phyloP scores from a whole-genome alignment of 1,139 yeast genomes.

The Debaryomyces singareniensis region DNA sequence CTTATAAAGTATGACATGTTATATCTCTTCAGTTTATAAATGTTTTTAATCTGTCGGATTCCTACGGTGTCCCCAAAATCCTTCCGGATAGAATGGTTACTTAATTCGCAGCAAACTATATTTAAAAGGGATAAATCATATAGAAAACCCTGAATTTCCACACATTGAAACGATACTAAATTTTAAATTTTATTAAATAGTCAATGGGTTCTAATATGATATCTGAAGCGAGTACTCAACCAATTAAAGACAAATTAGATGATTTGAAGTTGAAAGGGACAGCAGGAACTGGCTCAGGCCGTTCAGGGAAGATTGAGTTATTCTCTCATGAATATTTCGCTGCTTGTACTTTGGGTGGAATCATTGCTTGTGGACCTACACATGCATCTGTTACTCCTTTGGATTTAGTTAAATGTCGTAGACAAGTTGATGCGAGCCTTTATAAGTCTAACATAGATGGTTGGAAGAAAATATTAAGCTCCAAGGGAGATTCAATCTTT shows the following conservation, averaged over 20 bases:
- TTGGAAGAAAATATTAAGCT: slow-evolving; percentile 63
- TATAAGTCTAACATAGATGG: slow-evolving; percentile 76
- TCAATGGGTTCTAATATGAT: slow-evolving; percentile 10
- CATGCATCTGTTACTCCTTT: slow-evolving; percentile 90
- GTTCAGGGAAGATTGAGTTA: slow-evolving; percentile 33
- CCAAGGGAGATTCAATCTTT: slow-evolving; percentile 73
- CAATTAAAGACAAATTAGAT: slow-evolving; percentile 23
- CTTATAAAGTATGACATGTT: too few species aligned
- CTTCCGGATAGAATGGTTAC: not conserved
- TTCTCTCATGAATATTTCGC: slow-evolving; percentile 69
- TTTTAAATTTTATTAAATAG: too few species aligned
- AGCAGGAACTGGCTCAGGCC: slow-evolving; percentile 6
- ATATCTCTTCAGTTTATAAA: too few species aligned
- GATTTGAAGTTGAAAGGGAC: slow-evolving; percentile 10
- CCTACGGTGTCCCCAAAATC: not conserved
- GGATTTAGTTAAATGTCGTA: slow-evolving; percentile 86
- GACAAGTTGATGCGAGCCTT: slow-evolving; percentile 72
- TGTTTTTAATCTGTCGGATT: too few species aligned
- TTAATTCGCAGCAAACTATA: slow-evolving; percentile 1
- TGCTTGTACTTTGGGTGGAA: slow-evolving; percentile 86
- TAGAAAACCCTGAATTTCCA: too few species aligned
- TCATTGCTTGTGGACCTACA: slow-evolving; percentile 92
- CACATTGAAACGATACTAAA: too few species aligned
- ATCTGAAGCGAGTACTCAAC: slow-evolving; percentile 27
- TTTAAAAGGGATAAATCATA: too few species aligned